phyloP scores from a whole-genome alignment of 2,329 filamentous ascomycete species.

The Colletotrichum sp. region DNA sequence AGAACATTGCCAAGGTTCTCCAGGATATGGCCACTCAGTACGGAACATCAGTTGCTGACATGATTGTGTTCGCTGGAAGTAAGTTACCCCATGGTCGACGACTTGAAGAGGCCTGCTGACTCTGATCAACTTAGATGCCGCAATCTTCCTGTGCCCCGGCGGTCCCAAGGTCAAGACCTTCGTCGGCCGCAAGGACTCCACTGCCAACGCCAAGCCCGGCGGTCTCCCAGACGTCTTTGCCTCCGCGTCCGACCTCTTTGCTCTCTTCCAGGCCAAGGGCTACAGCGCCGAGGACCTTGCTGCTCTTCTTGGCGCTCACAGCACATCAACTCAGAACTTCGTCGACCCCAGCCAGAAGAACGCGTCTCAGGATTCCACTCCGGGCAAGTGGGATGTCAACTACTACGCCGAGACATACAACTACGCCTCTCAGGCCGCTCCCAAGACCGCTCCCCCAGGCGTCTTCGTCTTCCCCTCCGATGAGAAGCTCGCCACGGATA shows the following conservation, averaged over 20 bases:
- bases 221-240: conserved; percentile 48
- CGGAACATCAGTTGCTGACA: conserved; percentile 55
- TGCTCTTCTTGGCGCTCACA: conserved; percentile 61
- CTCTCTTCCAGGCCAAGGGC: conserved; percentile 57
- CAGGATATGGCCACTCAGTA: conserved; percentile 40
- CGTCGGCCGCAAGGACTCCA: conserved; percentile 54
- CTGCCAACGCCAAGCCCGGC: conserved; percentile 38
- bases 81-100: not conserved
- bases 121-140: conserved; percentile 39
- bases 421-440: conserved; percentile 29
- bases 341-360: conserved; percentile 43
- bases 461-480: conserved; percentile 49
- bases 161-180: conserved; percentile 55
- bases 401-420: conserved; percentile 51
- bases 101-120: not conserved
- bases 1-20: conserved; percentile 42
- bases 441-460: conserved; percentile 31
- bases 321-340: conserved; percentile 52
- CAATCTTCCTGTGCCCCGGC: conserved; percentile 50
- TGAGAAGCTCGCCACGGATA: conserved; percentile 35
- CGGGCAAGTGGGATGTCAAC: conserved; percentile 56
- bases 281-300: conserved; percentile 54
- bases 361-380: conserved; percentile 57
- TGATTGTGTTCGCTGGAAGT: conserved; percentile 52
- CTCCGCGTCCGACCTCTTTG: conserved; percentile 47